These are phyloP conservation scores for Diplodia mutila DNA, from an alignment of 2,329 filamentous ascomycete species.

Conservation along the genomic window DNA sequence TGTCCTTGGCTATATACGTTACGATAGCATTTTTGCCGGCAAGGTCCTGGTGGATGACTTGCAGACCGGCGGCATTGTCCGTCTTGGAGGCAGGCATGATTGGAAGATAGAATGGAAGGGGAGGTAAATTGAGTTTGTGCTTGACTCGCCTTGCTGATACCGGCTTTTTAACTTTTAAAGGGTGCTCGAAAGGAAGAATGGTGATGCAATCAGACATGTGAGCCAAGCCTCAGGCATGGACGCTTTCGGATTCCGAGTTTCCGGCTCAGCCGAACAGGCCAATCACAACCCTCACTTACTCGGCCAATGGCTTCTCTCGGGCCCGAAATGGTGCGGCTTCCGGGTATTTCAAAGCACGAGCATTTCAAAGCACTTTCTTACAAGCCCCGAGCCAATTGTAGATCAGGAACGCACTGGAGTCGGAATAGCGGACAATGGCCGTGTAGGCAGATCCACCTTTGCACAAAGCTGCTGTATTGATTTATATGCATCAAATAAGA, in stretches of 20 bases:
- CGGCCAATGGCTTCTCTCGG: neutral
- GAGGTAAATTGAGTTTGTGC: no score
- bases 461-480: no score
- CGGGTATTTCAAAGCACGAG: neutral
- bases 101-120: neutral
- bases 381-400: no score
- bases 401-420: no score
- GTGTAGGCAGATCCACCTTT: no score
- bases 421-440: no score
- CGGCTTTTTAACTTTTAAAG: neutral
- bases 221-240: neutral
- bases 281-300: neutral
- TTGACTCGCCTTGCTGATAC: no score
- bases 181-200: neutral
- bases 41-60: slow-evolving; percentile 36
- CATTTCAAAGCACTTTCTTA: no score
- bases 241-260: neutral
- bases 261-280: neutral
- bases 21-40: slow-evolving; percentile 38
- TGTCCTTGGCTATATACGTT: slow-evolving; percentile 30
- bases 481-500: no score
- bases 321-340: neutral
- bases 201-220: neutral
- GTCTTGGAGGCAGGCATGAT: neutral
- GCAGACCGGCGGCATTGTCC: slow-evolving; percentile 22